Conservation (phyloP, 345 rosid species). For the Noccaea bulbosa region DNA sequence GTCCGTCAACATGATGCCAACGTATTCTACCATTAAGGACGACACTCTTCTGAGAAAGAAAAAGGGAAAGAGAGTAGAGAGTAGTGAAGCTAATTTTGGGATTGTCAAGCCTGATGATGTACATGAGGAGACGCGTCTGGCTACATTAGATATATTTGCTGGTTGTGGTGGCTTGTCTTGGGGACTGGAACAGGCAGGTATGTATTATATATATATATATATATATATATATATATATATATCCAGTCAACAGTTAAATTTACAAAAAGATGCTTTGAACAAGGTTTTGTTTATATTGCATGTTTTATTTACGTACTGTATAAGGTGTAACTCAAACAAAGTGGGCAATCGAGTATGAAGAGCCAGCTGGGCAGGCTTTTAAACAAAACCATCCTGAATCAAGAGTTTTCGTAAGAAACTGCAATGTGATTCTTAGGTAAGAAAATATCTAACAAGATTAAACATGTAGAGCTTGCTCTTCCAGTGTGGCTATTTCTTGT, state of each 20-base stretch:
- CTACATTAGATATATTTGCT: conserved; percentile 83
- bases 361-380: conserved; percentile 88
- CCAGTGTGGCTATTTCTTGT: conserved; percentile 2
- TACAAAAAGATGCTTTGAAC: conserved; percentile 3
- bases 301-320: conserved; percentile 44
- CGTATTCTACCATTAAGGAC: conserved; percentile 50
- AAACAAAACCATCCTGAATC: conserved; percentile 68
- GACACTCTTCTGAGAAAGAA: conserved; percentile 63
- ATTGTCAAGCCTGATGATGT: conserved; percentile 45
- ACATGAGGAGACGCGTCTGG: conserved; percentile 46
- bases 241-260: not conserved
- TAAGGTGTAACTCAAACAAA: conserved; percentile 74
- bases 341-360: conserved; percentile 95
- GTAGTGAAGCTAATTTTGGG: conserved; percentile 50
- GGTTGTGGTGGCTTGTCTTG: conserved; percentile 89
- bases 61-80: conserved; percentile 76
- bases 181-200: conserved; percentile 72
- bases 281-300: conserved; percentile 6
- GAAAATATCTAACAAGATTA: conserved; percentile 9
- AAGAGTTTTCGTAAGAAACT: conserved; percentile 68
- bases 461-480: not conserved
- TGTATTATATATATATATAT: conserved; percentile 20
- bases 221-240: no score
- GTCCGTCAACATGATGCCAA: conserved; percentile 54
- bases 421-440: conserved; percentile 85